Base-by-base conservation (phyloP, 2,329 filamentous ascomycete genomes). In the Nothomitra cinnamomea region DNA sequence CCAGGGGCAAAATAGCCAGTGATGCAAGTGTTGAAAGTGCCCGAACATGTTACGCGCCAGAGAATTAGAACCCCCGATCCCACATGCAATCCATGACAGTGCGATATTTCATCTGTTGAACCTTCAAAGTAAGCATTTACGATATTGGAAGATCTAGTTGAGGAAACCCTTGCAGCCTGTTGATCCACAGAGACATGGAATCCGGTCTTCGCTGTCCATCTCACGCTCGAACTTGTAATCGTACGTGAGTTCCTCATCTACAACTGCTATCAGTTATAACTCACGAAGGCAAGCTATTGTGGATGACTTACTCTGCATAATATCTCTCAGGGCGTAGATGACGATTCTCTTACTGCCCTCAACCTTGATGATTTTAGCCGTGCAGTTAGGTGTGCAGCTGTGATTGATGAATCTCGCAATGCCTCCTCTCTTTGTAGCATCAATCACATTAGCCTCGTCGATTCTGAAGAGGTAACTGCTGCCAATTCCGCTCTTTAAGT, bases 181-280 rank as follows among this genome's bases (percentile, higher is more conserved):
- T 43, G 90, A 95, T 56, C 92, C 92, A 68, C 92, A 98, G 51
- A 98, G 81, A 73, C 92, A 98, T 51, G 92, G 92, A 62, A 98
- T 95, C 58, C 92, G 87, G 68, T 98, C 92, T 58, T 88, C 79
- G 61, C 87, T 94, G 63, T 88, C 88, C 63, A 94, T 87, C 70
- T 98, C 92, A 62, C 92, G 85, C 72, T 98, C 92, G 67, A 98
- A 98, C 69, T 98, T 98, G 78, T 98, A 98, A 73, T 98, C 92
- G 72, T 98, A 98, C 1, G 92, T 98, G 66, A 98, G 81, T 74
- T 98, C 92, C 71, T 98, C 92, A 66, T 95, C 92, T 98, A 64
- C 57, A 53, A 51, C 8, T 28, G 28, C 7, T 28, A 25, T 48
- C 22, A 48, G 43, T 28, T 25, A n/a, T 25, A 28, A 13, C 17